Percentiles rank a stretch among this genome's conserved stretches.
phyloP scores from a whole-genome alignment of 2,329 filamentous ascomycete species.

The Aspergillus melleus region DNA sequence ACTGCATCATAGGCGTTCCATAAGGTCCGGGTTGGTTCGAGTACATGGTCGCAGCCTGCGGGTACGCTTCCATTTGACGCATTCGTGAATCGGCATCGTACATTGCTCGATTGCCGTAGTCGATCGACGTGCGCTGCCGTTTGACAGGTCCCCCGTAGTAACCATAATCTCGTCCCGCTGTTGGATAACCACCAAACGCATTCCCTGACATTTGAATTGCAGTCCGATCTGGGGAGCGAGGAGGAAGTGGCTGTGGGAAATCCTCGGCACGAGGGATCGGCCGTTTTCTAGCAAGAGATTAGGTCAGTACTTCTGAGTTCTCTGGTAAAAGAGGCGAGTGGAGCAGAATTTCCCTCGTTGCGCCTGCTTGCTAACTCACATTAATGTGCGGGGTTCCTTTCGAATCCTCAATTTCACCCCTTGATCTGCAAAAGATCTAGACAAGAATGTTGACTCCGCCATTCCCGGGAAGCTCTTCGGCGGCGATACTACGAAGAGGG shows the following conservation, averaged over 20 bases:
- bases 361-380: constrained; percentile 30
- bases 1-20: constrained; percentile 36
- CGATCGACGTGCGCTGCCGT: constrained; percentile 41
- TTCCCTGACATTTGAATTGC: constrained; percentile 36
- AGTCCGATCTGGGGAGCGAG: constrained; percentile 40
- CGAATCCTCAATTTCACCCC: constrained; percentile 79
- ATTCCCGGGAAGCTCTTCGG: constrained; percentile 76
- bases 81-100: constrained; percentile 40
- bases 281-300: constrained; percentile 38
- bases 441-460: constrained; percentile 77
- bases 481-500: constrained; percentile 34
- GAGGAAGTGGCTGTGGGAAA: constrained; percentile 35
- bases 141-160: constrained; percentile 39
- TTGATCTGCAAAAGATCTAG: constrained; percentile 81
- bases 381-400: constrained; percentile 71
- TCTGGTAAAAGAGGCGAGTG: background rate
- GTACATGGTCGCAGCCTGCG: constrained; percentile 34
- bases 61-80: constrained; percentile 40
- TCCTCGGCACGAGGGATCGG: constrained; percentile 39
- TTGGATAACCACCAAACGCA: constrained; percentile 34
- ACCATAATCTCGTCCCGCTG: constrained; percentile 34
- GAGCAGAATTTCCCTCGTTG: background rate
- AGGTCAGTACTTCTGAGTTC: constrained; percentile 6
- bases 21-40: constrained; percentile 32
- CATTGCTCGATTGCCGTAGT: constrained; percentile 35